Evolutionary conservation across 345 rosid species (phyloP).

Genomic region (Geranium rotundifolium): DNA sequence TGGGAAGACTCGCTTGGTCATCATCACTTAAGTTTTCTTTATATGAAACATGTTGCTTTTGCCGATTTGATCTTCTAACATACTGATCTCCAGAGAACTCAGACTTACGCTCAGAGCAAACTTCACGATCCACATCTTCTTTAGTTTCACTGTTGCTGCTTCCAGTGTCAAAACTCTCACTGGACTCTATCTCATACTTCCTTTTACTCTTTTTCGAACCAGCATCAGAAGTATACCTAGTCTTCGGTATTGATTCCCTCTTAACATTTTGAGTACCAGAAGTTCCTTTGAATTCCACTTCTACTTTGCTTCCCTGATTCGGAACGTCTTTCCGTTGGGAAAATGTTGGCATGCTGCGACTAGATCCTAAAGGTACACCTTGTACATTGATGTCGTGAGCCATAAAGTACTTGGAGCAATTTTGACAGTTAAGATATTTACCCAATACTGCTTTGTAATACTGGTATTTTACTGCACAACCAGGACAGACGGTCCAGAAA

Average conservation of each 20-base stretch:
- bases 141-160: conserved; percentile 28
- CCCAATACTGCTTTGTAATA: conserved; percentile 25
- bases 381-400: conserved; percentile 35
- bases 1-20: conserved; percentile 22
- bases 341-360: conserved; percentile 22
- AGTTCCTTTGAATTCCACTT: conserved; percentile 23
- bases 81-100: conserved; percentile 23
- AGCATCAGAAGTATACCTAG: conserved; percentile 14
- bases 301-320: conserved; percentile 32
- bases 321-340: conserved; percentile 32
- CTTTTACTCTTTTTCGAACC: conserved; percentile 28
- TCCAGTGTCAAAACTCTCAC: conserved; percentile 37
- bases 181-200: conserved; percentile 35
- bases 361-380: conserved; percentile 18
- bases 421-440: conserved; percentile 33
- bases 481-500: conserved; percentile 73
- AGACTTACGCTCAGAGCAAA: conserved; percentile 18
- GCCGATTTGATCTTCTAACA: conserved; percentile 57
- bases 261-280: conserved; percentile 17
- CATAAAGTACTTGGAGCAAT: conserved; percentile 35
- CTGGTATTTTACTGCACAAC: conserved; percentile 40
- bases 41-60: conserved; percentile 53
- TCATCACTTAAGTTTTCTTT: conserved; percentile 59
- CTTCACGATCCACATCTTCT: conserved; percentile 28
- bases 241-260: conserved; percentile 17